Base-by-base conservation (phyloP, 2,329 filamentous ascomycete species). In the Chaetomium olivaceum region DNA sequence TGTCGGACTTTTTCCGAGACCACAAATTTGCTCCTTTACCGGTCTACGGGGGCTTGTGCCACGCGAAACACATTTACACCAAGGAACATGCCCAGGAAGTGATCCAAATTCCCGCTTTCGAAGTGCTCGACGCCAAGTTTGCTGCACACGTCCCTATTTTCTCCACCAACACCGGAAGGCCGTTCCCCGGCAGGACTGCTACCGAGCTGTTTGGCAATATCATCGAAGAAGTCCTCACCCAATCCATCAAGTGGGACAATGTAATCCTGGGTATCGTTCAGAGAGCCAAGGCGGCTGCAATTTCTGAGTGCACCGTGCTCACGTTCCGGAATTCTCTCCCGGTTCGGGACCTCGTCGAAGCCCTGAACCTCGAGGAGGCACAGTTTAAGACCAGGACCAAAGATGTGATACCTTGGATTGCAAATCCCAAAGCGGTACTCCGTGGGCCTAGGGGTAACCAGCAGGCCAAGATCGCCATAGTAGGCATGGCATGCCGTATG, bases 401-500 rank as follows among this genome's bases (percentile, higher is more conserved):
- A 6, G 36, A 43, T 16, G 36, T 43, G 1, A 43, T 43, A 16
- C 2, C 14, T 3, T 43, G 36, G 36, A 43, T 43, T 43, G 16
- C 36, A 1, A 19, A 43, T 6, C 4, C 36, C 14, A 12, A 12
- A 43, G 6, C 36, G 14, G 36, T 19, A 4, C 36, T 16, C 2
- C 36, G 36, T 43, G 36, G 36, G 5, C 36, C 36, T 3, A 43
- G 36, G 36, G 36, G 36, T 19, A 19, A 3, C 5, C 14, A 43
- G 14, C 36, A 43, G 4, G 36, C 55, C 11, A 71, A 61, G 65
- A 85, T 91, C 72, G 88, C 88, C 68, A 89, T 91, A 66, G 83
- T 90, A 54, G 87, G 87, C 67, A 87, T 89, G 81, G 84, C 88
- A 55, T 87, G 88, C 69, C 82, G 88, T 59, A 88, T 89, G 73